These are phyloP conservation scores for Irpex rosettiformis DNA, from an alignment of 1,284 basidiomycete species.

Conservation along the genomic window DNA sequence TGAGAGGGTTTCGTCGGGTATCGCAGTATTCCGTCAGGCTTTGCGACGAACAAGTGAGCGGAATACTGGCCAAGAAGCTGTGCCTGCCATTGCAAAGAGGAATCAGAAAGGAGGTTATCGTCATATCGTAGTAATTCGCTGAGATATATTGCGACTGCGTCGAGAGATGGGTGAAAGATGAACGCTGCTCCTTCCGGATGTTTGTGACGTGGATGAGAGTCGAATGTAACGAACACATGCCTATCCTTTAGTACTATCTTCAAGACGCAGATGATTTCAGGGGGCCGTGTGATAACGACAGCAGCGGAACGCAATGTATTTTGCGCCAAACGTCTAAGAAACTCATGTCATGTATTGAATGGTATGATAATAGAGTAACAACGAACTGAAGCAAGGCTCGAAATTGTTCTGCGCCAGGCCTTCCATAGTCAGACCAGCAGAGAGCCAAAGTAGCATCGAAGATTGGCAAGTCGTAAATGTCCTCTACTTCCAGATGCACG, in stretches of 20 bases:
- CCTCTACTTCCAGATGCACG: conserved; percentile 55
- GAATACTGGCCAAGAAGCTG: conserved; percentile 58
- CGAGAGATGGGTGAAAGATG: conserved; percentile 42
- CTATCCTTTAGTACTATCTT: conserved; percentile 35
- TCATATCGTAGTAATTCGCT: conserved; percentile 48
- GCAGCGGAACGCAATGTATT: conserved; percentile 35
- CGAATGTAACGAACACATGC: conserved; percentile 51
- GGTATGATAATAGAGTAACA: neutral
- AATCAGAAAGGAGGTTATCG: conserved; percentile 36
- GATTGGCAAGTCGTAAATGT: conserved; percentile 30
- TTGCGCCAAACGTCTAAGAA: conserved; percentile 29
- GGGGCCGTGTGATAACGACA: conserved; percentile 62
- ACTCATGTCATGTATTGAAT: too few species aligned
- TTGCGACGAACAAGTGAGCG: conserved; percentile 46
- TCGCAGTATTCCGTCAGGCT: neutral
- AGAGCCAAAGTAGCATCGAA: conserved; percentile 37
- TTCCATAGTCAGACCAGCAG: conserved; percentile 36
- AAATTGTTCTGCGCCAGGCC: conserved; percentile 38
- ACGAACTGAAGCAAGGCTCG: conserved; percentile 42
- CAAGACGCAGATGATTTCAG: conserved; percentile 60
- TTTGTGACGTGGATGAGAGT: conserved; percentile 54
- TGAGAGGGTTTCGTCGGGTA: neutral
- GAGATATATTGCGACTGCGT: conserved; percentile 41
- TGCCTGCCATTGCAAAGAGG: conserved; percentile 55
- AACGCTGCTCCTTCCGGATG: conserved; percentile 57